Evolutionary conservation across 2,329 filamentous ascomycete species (phyloP).

Genomic region (Ophiognomonia clavigignenti-juglandacearum): DNA sequence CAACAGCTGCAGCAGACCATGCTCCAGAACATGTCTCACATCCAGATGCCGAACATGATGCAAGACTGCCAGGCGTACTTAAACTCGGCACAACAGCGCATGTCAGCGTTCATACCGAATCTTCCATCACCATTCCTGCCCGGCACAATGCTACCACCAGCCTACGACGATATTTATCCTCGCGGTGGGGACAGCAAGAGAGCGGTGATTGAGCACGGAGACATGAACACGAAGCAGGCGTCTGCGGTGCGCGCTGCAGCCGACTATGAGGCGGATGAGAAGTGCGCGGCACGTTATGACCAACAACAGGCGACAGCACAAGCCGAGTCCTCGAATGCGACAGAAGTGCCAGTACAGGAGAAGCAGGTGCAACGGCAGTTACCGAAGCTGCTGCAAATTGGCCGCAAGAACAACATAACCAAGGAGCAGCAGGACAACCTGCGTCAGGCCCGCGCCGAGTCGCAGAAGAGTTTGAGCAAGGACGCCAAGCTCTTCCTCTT

Average conservation of each 20-base stretch:
- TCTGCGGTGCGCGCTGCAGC: slow-evolving; percentile 54
- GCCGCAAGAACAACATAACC: slow-evolving; percentile 58
- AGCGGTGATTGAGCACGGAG: slow-evolving; percentile 38
- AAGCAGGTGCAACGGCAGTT: slow-evolving; percentile 25
- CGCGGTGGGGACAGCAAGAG: slow-evolving; percentile 51
- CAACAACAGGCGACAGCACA: slow-evolving; percentile 25
- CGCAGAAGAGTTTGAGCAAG: slow-evolving; percentile 57
- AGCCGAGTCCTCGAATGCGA: not conserved
- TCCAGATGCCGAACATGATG: slow-evolving; percentile 60
- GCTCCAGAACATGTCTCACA: slow-evolving; percentile 60
- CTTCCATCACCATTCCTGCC: slow-evolving; percentile 54
- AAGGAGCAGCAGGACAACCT: slow-evolving; percentile 62
- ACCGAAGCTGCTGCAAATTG: slow-evolving; percentile 50
- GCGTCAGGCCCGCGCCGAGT: slow-evolving; percentile 54
- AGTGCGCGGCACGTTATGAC: slow-evolving; percentile 51
- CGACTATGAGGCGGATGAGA: slow-evolving; percentile 54
- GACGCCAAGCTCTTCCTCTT: slow-evolving; percentile 65
- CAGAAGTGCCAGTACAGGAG: slow-evolving; percentile 1
- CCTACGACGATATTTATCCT: slow-evolving; percentile 77
- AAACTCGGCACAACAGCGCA: slow-evolving; percentile 42
- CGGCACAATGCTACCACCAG: slow-evolving; percentile 56
- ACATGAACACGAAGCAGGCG: slow-evolving; percentile 51
- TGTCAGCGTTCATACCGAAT: slow-evolving; percentile 69
- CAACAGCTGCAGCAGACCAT: slow-evolving; percentile 73
- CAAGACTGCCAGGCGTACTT: slow-evolving; percentile 69